These are phyloP conservation scores for Morella rubra DNA, from an alignment of 306 rosid genomes.

Conservation along the genomic window DNA sequence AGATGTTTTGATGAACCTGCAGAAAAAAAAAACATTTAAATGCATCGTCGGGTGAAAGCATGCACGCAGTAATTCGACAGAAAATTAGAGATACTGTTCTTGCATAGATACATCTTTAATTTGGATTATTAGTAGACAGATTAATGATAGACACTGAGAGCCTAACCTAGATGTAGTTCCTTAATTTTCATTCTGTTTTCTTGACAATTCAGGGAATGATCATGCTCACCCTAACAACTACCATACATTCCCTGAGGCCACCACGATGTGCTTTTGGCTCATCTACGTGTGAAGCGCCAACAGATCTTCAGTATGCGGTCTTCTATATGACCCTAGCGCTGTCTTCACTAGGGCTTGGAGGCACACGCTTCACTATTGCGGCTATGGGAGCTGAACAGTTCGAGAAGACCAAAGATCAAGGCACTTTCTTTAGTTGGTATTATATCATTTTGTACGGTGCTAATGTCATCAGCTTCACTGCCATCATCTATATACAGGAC, in stretches of 20 bases:
- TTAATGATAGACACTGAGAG: not conserved
- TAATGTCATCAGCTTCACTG: slow-evolving; percentile 24
- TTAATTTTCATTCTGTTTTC: not conserved
- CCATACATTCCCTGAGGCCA: slow-evolving; percentile 31
- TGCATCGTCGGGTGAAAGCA: too few relatives aligned
- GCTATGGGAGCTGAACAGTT: slow-evolving; percentile 45
- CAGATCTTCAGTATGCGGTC: slow-evolving; percentile 34
- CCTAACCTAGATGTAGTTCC: not conserved
- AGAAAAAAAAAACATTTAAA: too few relatives aligned
- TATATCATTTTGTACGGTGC: slow-evolving; percentile 33
- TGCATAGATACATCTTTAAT: too few relatives aligned
- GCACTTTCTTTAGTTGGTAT: slow-evolving; percentile 20
- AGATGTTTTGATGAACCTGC: too few relatives aligned
- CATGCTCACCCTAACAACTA: slow-evolving; percentile 30
- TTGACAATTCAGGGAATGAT: slow-evolving; percentile 30
- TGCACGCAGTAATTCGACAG: too few relatives aligned
- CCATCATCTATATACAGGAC: slow-evolving; percentile 37
- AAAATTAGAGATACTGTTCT: too few relatives aligned
- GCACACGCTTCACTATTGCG: slow-evolving; percentile 44
- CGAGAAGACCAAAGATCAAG: slow-evolving; percentile 21
- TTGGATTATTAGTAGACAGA: too few relatives aligned
- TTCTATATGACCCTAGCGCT: slow-evolving; percentile 30
- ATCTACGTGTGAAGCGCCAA: slow-evolving; percentile 23
- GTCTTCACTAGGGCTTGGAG: slow-evolving; percentile 38
- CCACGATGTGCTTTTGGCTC: slow-evolving; percentile 20